These are phyloP conservation scores for Tetrahymena malaccensis DNA, from an alignment of 73 alveolate species.

Conservation along the genomic window DNA sequence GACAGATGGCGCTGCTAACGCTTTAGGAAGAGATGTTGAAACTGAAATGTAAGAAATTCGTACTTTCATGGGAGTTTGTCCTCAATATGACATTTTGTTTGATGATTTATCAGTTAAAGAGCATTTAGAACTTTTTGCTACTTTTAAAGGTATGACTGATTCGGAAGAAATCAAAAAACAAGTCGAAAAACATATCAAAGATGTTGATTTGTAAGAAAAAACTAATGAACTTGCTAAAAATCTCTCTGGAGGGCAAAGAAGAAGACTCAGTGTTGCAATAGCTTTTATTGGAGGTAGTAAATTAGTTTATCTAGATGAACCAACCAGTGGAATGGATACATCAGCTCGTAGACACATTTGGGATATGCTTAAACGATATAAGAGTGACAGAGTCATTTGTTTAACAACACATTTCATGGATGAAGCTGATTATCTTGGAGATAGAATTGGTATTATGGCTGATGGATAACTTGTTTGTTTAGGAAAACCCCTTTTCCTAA, in stretches of 20 bases:
- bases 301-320: slow-evolving; percentile 88
- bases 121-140: slow-evolving; percentile 80
- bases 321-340: slow-evolving; percentile 96
- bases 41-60: slow-evolving; percentile 50
- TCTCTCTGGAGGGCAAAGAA: slow-evolving; percentile 94
- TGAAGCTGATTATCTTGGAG: slow-evolving; percentile 98
- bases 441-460: slow-evolving; percentile 94
- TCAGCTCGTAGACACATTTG: slow-evolving; percentile 90
- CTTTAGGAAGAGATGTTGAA: slow-evolving; percentile 9
- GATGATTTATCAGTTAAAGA: slow-evolving; percentile 78
- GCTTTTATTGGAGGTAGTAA: slow-evolving; percentile 92
- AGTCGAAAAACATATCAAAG: slow-evolving; percentile 67
- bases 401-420: slow-evolving; percentile 96
- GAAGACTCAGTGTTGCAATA: slow-evolving; percentile 89
- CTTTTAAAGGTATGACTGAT: slow-evolving; percentile 74
- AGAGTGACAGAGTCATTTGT: slow-evolving; percentile 80
- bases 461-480: slow-evolving; percentile 85
- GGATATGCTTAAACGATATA: slow-evolving; percentile 88
- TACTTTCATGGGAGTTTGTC: slow-evolving; percentile 87
- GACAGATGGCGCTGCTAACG: slow-evolving; percentile 14
- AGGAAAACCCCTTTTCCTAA: slow-evolving; percentile 87
- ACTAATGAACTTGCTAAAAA: slow-evolving; percentile 60
- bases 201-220: slow-evolving; percentile 65
- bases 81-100: slow-evolving; percentile 88
- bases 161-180: slow-evolving; percentile 50